These are phyloP conservation scores for Clonostachys chloroleuca DNA, from an alignment of 2,329 filamentous ascomycete species.

Conservation along the genomic window DNA sequence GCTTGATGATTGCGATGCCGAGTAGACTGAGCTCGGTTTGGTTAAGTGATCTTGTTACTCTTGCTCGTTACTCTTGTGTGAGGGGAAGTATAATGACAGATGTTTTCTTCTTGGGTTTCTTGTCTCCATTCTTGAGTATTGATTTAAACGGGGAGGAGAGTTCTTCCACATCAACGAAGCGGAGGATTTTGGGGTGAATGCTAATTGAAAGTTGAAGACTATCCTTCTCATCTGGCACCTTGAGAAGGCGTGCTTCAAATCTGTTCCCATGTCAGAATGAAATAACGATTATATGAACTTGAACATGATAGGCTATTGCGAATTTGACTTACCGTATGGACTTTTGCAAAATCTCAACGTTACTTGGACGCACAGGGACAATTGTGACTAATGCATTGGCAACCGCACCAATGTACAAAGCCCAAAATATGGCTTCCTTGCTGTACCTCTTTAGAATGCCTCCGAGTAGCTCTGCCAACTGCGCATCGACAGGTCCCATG, in stretches of 20 bases:
- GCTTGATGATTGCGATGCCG: constrained; percentile 14
- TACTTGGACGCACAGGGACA: constrained; percentile 33
- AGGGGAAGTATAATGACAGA: constrained; percentile 18
- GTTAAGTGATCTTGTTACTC: constrained; percentile 1
- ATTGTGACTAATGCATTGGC: constrained; percentile 36
- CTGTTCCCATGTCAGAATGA: constrained; percentile 17
- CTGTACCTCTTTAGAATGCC: constrained; percentile 30
- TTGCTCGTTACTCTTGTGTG: constrained; percentile 3
- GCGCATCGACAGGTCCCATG: constrained; percentile 40
- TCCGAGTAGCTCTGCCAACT: constrained; percentile 35
- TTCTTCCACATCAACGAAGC: constrained; percentile 22
- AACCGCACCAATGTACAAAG: constrained; percentile 45
- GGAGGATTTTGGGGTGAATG: constrained; percentile 17
- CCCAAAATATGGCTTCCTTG: constrained; percentile 42
- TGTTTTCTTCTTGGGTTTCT: constrained; percentile 23
- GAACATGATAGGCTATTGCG: not conserved
- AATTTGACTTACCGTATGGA: constrained; percentile 30
- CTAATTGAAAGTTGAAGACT: constrained; percentile 28
- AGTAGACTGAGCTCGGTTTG: constrained; percentile 2
- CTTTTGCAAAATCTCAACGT: constrained; percentile 21
- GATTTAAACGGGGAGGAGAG: constrained; percentile 24
- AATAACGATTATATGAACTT: not conserved
- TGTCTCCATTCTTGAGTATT: constrained; percentile 21
- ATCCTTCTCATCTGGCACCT: constrained; percentile 24
- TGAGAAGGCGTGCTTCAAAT: constrained; percentile 17